phyloP scores from a whole-genome alignment of 257 asterid species.

The Gynochthodes officinalis region DNA sequence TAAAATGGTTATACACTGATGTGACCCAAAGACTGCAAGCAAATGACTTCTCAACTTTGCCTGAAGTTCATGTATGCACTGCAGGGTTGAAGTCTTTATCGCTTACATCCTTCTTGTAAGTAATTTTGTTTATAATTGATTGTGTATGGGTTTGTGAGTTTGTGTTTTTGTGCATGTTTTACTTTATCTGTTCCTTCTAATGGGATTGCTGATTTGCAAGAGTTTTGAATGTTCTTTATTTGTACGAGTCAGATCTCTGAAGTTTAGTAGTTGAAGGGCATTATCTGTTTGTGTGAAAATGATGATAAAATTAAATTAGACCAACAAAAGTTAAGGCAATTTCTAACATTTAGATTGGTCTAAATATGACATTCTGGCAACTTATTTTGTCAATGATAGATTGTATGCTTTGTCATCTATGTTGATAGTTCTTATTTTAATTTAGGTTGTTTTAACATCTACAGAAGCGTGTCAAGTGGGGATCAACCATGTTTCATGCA shows the following conservation, averaged over 20 bases:
- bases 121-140: constrained; percentile 6
- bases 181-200: background rate
- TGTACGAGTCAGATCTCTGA: background rate
- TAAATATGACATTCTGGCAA: background rate
- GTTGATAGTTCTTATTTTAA: background rate
- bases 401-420: background rate
- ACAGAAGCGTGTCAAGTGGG: background rate
- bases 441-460: background rate
- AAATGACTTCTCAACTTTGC: constrained; percentile 87
- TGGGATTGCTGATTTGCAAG: background rate
- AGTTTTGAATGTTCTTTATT: background rate
- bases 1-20: constrained; percentile 84
- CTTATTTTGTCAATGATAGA: background rate
- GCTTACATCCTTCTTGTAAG: constrained; percentile 91
- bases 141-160: background rate
- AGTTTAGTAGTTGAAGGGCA: background rate
- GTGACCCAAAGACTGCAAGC: constrained; percentile 77
- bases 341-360: background rate
- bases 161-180: constrained; percentile 5
- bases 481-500: background rate
- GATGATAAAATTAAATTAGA: background rate
- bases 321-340: background rate
- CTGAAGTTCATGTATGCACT: constrained; percentile 97
- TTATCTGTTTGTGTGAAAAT: background rate
- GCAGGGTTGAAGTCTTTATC: constrained; percentile 99